A percentile compares a stretch with the other conserved stretches of the same genome.
These are phyloP conservation scores for Chalciporus sphaerocephalus DNA, from an alignment of 768 basidiomycete genomes.

Conservation along the genomic window DNA sequence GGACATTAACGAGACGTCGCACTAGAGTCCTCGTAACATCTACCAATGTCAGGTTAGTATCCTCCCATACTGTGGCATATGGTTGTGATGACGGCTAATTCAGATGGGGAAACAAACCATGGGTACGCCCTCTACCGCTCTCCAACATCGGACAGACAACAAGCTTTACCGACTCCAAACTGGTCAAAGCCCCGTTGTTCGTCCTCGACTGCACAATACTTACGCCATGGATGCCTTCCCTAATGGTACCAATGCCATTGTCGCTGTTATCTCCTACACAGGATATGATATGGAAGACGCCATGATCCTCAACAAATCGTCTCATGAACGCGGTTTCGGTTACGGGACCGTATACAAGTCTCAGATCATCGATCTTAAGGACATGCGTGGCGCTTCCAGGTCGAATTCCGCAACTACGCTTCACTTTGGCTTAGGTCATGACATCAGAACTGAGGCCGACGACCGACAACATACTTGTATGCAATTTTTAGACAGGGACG, in stretches of 20 bases:
- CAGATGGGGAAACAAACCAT: constrained; percentile 99
- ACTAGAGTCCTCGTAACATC: constrained; percentile 82
- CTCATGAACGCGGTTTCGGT: constrained; percentile 95
- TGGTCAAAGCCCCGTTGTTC: constrained; percentile 92
- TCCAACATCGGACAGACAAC: constrained; percentile 93
- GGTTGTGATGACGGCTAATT: constrained; percentile 7
- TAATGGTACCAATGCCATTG: constrained; percentile 95
- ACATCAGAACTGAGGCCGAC: constrained; percentile 57
- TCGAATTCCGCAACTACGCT: constrained; percentile 55
- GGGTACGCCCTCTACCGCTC: constrained; percentile 93
- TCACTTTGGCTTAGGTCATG: constrained; percentile 87
- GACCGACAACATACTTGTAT: constrained; percentile 39
- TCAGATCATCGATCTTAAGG: constrained; percentile 84
- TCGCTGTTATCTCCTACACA: constrained; percentile 99
- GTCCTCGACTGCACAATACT: constrained; percentile 84
- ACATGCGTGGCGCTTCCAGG: constrained; percentile 64
- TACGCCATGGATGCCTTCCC: constrained; percentile 99
- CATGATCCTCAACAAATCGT: constrained; percentile 99
- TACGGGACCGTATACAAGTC: constrained; percentile 98
- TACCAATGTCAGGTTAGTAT: constrained; percentile 81
- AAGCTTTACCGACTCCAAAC: constrained; percentile 95
- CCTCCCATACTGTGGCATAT: background rate
- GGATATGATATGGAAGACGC: constrained; percentile 99
- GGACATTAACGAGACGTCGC: background rate
- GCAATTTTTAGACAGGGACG: constrained; percentile 72